A percentile compares a stretch with the other conserved stretches of the same genome.
Evolutionary conservation across 1,139 yeast genomes (phyloP).

Genomic region (Sugiyamaella novakii): DNA sequence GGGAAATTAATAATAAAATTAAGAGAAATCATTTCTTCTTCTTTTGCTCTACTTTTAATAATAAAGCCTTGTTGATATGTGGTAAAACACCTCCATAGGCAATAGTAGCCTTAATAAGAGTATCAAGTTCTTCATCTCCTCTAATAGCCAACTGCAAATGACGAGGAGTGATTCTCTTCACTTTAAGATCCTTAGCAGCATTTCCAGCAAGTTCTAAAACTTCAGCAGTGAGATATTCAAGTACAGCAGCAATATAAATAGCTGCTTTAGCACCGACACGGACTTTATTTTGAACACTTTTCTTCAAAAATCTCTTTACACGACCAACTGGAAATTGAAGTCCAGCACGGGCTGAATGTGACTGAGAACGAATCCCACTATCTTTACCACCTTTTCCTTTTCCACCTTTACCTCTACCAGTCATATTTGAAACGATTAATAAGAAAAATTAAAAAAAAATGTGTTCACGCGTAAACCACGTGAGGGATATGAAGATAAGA

Average conservation of each 20-base stretch:
- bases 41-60: constrained; percentile 90
- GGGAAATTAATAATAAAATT: not conserved
- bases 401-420: constrained; percentile 83
- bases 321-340: constrained; percentile 98
- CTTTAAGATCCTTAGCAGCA: constrained; percentile 97
- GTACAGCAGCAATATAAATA: constrained; percentile 92
- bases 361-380: constrained; percentile 60
- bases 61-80: constrained; percentile 89
- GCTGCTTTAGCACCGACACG: constrained; percentile 99
- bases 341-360: constrained; percentile 97
- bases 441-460: constrained; percentile 7
- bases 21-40: constrained; percentile 41
- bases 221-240: constrained; percentile 97
- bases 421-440: constrained; percentile 7
- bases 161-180: constrained; percentile 98
- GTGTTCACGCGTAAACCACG: too few species aligned
- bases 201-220: constrained; percentile 98
- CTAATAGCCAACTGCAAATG: constrained; percentile 97
- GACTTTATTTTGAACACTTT: constrained; percentile 86
- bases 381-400: constrained; percentile 67
- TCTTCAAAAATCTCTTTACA: constrained; percentile 92
- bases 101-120: constrained; percentile 93
- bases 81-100: constrained; percentile 99
- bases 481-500: not conserved
- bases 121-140: constrained; percentile 98